Conservation (phyloP, 306 rosid genomes). For the Vigna mungo region DNA sequence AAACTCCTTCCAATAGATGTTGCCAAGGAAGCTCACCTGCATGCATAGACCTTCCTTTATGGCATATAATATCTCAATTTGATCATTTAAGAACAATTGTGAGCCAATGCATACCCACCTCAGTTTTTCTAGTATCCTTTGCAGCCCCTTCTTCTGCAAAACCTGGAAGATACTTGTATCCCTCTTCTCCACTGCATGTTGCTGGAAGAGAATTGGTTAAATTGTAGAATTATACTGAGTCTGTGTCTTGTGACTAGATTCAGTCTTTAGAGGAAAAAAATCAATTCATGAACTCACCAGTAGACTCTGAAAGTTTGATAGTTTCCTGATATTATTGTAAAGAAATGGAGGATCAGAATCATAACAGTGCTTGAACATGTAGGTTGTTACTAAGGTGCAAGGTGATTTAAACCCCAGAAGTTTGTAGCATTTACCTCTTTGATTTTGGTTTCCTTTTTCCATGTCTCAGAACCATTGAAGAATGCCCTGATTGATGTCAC, state of each 20-base stretch:
- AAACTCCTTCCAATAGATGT: slow-evolving; percentile 72
- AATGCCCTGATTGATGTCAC: slow-evolving; percentile 79
- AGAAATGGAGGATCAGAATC: background rate
- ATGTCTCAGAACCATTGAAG: slow-evolving; percentile 71
- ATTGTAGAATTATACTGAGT: background rate
- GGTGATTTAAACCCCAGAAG: background rate
- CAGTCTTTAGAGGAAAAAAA: slow-evolving; percentile 6
- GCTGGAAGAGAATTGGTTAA: slow-evolving; percentile 42
- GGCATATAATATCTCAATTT: background rate
- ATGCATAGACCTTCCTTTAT: slow-evolving; percentile 26
- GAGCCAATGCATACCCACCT: slow-evolving; percentile 48
- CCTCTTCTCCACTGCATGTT: slow-evolving; percentile 53
- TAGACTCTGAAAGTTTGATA: slow-evolving; percentile 52
- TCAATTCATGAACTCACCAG: slow-evolving; percentile 57
- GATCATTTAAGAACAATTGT: slow-evolving; percentile 1
- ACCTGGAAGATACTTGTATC: slow-evolving; percentile 68
- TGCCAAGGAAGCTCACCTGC: slow-evolving; percentile 60
- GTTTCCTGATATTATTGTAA: slow-evolving; percentile 52
- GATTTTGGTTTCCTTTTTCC: slow-evolving; percentile 75
- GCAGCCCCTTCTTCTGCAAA: slow-evolving; percentile 42
- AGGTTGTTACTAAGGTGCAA: background rate
- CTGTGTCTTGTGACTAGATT: slow-evolving; percentile 16
- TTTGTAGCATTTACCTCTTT: slow-evolving; percentile 51
- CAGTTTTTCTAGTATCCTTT: slow-evolving; percentile 43
- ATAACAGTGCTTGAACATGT: background rate